Evolutionary conservation across 2,329 filamentous ascomycete species (phyloP).

Genomic region (Magnaporthiopsis incrustans): DNA sequence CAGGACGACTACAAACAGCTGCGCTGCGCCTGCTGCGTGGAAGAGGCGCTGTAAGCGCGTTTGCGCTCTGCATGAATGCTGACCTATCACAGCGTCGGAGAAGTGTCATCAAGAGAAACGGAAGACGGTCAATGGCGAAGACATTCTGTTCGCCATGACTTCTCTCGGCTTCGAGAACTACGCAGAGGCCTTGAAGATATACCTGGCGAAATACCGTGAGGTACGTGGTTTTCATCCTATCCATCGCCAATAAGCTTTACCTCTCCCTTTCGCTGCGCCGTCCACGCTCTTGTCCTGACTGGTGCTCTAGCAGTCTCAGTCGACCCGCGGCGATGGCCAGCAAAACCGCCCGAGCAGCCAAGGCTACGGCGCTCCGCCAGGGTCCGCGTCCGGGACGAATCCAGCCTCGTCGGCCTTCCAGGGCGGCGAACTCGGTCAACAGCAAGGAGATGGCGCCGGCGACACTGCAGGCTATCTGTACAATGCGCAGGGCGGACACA

Average conservation of each 20-base stretch:
- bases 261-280: neutral
- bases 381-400: slow-evolving; percentile 29
- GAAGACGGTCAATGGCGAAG: slow-evolving; percentile 98
- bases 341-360: slow-evolving; percentile 43
- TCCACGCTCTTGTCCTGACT: slow-evolving; percentile 3
- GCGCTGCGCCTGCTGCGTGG: no score
- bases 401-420: slow-evolving; percentile 35
- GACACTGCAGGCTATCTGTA: slow-evolving; percentile 42
- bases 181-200: slow-evolving; percentile 94
- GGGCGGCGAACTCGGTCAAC: slow-evolving; percentile 33
- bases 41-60: slow-evolving; percentile 9
- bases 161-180: slow-evolving; percentile 99
- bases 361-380: slow-evolving; percentile 37
- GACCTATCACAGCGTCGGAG: slow-evolving; percentile 67
- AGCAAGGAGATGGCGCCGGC: slow-evolving; percentile 34
- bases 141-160: slow-evolving; percentile 98
- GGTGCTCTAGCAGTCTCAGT: slow-evolving; percentile 56
- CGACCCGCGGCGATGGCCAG: slow-evolving; percentile 56
- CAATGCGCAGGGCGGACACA: slow-evolving; percentile 45
- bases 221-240: slow-evolving; percentile 46
- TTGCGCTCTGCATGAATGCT: slow-evolving; percentile 9
- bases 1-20: neutral
- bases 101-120: slow-evolving; percentile 99
- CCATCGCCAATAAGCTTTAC: neutral
- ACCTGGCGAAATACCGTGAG: slow-evolving; percentile 94